These are phyloP conservation scores for Cyclotella sp. DNA, from an alignment of 108 stramenopile species.

Conservation along the genomic window DNA sequence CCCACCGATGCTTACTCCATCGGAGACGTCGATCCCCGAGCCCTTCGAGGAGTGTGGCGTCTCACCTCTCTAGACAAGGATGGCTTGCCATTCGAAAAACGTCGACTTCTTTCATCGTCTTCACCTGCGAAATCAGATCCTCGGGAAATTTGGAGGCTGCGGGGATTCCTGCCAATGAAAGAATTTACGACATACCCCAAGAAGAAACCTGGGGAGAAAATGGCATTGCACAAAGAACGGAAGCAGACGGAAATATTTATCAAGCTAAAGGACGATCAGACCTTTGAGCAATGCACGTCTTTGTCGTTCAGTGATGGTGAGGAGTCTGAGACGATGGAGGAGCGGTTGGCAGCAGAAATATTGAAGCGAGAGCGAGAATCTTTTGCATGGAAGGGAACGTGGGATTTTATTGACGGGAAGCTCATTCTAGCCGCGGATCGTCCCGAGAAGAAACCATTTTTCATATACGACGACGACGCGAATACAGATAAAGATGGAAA, in stretches of 20 bases:
- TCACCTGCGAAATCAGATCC: conserved; percentile 24
- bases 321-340: conserved; percentile 30
- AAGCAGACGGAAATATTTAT: conserved; percentile 70
- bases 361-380: conserved; percentile 37
- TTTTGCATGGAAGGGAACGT: conserved; percentile 69
- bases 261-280: conserved; percentile 81
- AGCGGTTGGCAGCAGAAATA: conserved; percentile 40
- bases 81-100: conserved; percentile 49
- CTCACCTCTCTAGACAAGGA: conserved; percentile 51
- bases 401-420: conserved; percentile 80
- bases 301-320: conserved; percentile 38
- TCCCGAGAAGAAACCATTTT: conserved; percentile 54
- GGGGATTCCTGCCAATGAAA: conserved; percentile 62
- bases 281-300: conserved; percentile 70
- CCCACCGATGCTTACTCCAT: conserved; percentile 36
- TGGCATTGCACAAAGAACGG: conserved; percentile 1
- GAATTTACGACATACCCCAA: conserved; percentile 85
- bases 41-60: conserved; percentile 78
- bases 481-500: conserved; percentile 4
- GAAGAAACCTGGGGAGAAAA: conserved; percentile 15
- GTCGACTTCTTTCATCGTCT: conserved; percentile 31
- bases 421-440: conserved; percentile 85
- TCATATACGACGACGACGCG: conserved; percentile 19
- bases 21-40: conserved; percentile 67
- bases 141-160: conserved; percentile 25